Percentiles rank a stretch among this genome's conserved stretches.
Conservation (phyloP, 139 green algal species). For the Nannochloris sp. region DNA sequence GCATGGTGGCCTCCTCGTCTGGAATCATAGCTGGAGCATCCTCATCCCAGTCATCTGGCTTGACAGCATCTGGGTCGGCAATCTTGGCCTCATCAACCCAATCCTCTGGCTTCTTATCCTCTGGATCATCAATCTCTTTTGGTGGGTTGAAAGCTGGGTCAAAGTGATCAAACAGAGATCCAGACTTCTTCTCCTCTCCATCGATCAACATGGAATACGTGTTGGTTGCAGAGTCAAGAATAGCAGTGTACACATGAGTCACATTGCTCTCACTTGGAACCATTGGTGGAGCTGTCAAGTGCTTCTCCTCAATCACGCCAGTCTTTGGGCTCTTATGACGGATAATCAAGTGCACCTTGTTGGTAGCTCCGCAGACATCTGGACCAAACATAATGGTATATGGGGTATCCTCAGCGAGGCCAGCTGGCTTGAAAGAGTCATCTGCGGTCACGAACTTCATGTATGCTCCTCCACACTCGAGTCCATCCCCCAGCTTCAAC, state of each 20-base stretch:
- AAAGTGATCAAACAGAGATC: conserved; percentile 67
- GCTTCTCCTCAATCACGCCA: conserved; percentile 84
- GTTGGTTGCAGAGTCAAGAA: conserved; percentile 66
- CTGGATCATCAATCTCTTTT: conserved; percentile 66
- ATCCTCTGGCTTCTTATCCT: conserved; percentile 74
- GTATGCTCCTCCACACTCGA: conserved; percentile 80
- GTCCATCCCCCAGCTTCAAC: conserved; percentile 47
- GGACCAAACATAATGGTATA: conserved; percentile 99
- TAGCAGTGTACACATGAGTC: conserved; percentile 68
- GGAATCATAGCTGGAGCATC: conserved; percentile 48
- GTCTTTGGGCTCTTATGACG: conserved; percentile 72
- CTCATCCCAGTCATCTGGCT: conserved; percentile 90
- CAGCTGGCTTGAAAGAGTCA: conserved; percentile 39
- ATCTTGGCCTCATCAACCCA: conserved; percentile 73
- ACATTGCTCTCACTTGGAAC: conserved; percentile 43
- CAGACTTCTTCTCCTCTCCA: conserved; percentile 45
- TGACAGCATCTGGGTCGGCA: conserved; percentile 67
- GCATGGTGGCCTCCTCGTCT: conserved; percentile 72
- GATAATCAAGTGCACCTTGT: conserved; percentile 89
- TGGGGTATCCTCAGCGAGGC: conserved; percentile 66
- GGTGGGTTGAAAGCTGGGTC: conserved; percentile 66
- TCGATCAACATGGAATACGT: conserved; percentile 71
- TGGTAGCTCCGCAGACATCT: conserved; percentile 89
- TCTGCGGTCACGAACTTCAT: conserved; percentile 77
- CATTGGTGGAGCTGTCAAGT: conserved; percentile 63